phyloP scores from a whole-genome alignment of 257 asterid genomes.

The Sherardia arvensis region DNA sequence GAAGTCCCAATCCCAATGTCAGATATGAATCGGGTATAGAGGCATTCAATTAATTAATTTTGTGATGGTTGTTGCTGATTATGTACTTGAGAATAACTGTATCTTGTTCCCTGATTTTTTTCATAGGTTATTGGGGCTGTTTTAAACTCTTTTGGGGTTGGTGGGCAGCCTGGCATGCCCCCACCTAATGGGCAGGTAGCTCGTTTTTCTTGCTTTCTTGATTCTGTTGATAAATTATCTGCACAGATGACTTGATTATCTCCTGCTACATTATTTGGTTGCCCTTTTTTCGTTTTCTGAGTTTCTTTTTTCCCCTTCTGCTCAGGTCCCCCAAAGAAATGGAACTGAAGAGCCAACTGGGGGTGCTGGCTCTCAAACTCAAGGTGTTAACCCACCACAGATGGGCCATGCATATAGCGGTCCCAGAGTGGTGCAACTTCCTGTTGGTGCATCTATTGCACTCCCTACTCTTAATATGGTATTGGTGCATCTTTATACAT shows the following conservation, averaged over 20 bases:
- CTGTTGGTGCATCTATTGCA: slow-evolving; percentile 55
- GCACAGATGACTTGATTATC: background rate
- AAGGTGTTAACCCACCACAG: slow-evolving; percentile 42
- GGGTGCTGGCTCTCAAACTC: slow-evolving; percentile 43
- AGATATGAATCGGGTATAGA: slow-evolving; percentile 63
- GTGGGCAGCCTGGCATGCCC: slow-evolving; percentile 49
- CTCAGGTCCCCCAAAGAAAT: slow-evolving; percentile 39
- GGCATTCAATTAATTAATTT: background rate
- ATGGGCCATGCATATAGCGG: slow-evolving; percentile 47
- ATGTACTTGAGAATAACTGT: background rate
- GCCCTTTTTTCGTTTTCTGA: background rate
- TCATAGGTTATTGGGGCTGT: slow-evolving; percentile 87
- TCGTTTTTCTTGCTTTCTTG: background rate
- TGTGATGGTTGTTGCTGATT: background rate
- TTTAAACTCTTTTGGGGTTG: slow-evolving; percentile 61
- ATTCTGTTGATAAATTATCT: background rate
- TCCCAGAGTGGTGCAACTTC: slow-evolving; percentile 47
- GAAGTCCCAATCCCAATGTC: slow-evolving; percentile 45
- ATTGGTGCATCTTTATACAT: background rate
- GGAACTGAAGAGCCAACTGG: slow-evolving; percentile 43
- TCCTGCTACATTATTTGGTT: background rate
- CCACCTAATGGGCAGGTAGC: slow-evolving; percentile 60
- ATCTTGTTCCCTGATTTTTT: slow-evolving; percentile 7
- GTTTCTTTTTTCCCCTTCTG: background rate
- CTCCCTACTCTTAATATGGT: slow-evolving; percentile 69